Conservation (phyloP, 2,329 filamentous ascomycete genomes). For the Alternaria arbusti region DNA sequence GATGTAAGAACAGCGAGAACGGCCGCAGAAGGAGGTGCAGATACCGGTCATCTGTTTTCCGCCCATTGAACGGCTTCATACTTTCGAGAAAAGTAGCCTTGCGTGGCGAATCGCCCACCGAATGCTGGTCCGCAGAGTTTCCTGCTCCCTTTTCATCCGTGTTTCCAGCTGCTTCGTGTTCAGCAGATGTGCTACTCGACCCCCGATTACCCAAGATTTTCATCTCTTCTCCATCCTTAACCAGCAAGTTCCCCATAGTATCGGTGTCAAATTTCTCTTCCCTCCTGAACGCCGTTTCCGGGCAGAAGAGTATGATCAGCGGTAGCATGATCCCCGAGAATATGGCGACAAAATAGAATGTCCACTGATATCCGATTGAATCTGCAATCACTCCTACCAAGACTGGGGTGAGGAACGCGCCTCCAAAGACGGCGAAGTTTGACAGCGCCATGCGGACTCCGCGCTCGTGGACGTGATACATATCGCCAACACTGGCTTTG, state of each 20-base stretch:
- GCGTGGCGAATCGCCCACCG: slow-evolving; percentile 37
- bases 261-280: slow-evolving; percentile 74
- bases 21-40: slow-evolving; percentile 66
- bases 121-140: slow-evolving; percentile 11
- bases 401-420: slow-evolving; percentile 82
- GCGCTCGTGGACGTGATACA: slow-evolving; percentile 88
- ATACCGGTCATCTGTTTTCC: slow-evolving; percentile 80
- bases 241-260: slow-evolving; percentile 51
- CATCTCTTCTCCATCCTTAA: slow-evolving; percentile 3
- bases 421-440: slow-evolving; percentile 73
- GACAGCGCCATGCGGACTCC: slow-evolving; percentile 86
- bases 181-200: neutral
- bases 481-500: slow-evolving; percentile 63
- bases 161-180: neutral
- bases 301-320: slow-evolving; percentile 76
- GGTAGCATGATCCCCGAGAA: slow-evolving; percentile 76
- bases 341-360: slow-evolving; percentile 86
- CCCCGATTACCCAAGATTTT: neutral
- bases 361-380: slow-evolving; percentile 81
- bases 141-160: slow-evolving; percentile 3
- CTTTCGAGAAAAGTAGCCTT: slow-evolving; percentile 65
- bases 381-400: slow-evolving; percentile 85
- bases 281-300: slow-evolving; percentile 81
- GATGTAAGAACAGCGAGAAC: slow-evolving; percentile 46
- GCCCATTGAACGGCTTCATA: slow-evolving; percentile 76